These are phyloP conservation scores for Amniculicola lignicola DNA, from an alignment of 495 filamentous ascomycete species.

Conservation along the genomic window DNA sequence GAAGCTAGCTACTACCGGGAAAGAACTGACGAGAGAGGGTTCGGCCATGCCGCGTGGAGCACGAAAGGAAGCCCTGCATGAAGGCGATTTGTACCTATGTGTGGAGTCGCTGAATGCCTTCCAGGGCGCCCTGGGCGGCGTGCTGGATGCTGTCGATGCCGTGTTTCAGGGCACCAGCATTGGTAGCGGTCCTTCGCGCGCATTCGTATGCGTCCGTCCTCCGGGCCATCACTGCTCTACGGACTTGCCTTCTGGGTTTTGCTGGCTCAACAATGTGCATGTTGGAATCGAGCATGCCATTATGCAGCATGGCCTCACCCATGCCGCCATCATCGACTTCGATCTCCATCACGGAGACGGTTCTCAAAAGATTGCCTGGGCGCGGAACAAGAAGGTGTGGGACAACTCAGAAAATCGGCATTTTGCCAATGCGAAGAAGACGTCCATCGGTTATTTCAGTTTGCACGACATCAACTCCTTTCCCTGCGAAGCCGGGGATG, in stretches of 20 bases:
- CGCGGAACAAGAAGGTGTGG: slow-evolving; percentile 65
- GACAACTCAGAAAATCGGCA: slow-evolving; percentile 61
- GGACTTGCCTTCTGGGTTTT: slow-evolving; percentile 85
- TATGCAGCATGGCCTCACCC: slow-evolving; percentile 76
- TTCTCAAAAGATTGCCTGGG: slow-evolving; percentile 88
- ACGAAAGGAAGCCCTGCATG: slow-evolving; percentile 57
- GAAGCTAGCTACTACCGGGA: slow-evolving; percentile 67
- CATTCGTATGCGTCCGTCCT: slow-evolving; percentile 80
- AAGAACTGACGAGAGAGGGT: slow-evolving; percentile 65
- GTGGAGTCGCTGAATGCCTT: slow-evolving; percentile 79
- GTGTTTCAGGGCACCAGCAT: slow-evolving; percentile 57
- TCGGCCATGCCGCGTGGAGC: slow-evolving; percentile 46
- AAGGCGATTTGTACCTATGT: slow-evolving; percentile 87
- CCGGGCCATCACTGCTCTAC: slow-evolving; percentile 95
- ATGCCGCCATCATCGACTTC: slow-evolving; percentile 95
- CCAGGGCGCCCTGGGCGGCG: slow-evolving; percentile 82
- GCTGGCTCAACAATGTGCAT: slow-evolving; percentile 98
- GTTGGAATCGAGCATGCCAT: slow-evolving; percentile 90
- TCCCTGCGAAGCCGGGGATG: slow-evolving; percentile 85
- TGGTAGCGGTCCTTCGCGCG: slow-evolving; percentile 58
- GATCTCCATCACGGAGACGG: slow-evolving; percentile 97
- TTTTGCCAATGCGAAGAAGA: slow-evolving; percentile 68
- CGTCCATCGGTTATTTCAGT: slow-evolving; percentile 90
- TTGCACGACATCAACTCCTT: slow-evolving; percentile 97
- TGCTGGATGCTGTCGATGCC: slow-evolving; percentile 85